Evolutionary conservation across 2,329 filamentous ascomycete genomes (phyloP), one percentile per base, ranked within the genome.

Genomic region (Sporothrix protearum): DNA sequence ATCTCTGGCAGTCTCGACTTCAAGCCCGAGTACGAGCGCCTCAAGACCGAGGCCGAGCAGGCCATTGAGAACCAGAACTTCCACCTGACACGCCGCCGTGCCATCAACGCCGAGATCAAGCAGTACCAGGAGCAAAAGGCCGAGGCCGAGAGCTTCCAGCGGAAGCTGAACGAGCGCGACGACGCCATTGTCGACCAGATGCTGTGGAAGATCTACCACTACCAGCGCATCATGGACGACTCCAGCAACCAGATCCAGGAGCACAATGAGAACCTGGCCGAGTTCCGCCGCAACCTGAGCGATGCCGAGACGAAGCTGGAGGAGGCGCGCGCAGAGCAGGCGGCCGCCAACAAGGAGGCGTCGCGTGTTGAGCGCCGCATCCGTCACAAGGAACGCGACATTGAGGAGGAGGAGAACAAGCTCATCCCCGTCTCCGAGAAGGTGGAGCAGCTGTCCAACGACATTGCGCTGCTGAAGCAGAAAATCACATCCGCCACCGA

Each of bases 21-120:
- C 82, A 98, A 98, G 81, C 88, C 89, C 10, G 94, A 97, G 76
- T 99, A 99, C 79, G 96, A 99, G 78, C 88, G 86, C 71, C 85
- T 97, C n/a, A 95, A 98, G 81, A 86, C 86, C 8, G 92, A 97
- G 78, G 89, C 92, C 4, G 94, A 97, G 75, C 90, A 93, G 76
- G 94, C 95, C 6, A 89, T 91, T 0, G 95, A 98, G 77, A 93
- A 96, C 75, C 93, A 97, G 75, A 92, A 90, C 59, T 92, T 93
- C 76, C 94, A 97, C 79, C 88, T 98, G 9, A 92, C 96, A 77
- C 89, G 94, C 73, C 92, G 96, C 45, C 90, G 96, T 76, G 94
- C 92, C 64, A 97, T 99, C 82, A 98, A 98, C 80, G 95, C 94
- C 2, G 96, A 99, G 81, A 96, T 99, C 80, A 97, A 96, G 79